Conservation (phyloP, 257 asterid species). For the Nicotiana tomentosiformis region DNA sequence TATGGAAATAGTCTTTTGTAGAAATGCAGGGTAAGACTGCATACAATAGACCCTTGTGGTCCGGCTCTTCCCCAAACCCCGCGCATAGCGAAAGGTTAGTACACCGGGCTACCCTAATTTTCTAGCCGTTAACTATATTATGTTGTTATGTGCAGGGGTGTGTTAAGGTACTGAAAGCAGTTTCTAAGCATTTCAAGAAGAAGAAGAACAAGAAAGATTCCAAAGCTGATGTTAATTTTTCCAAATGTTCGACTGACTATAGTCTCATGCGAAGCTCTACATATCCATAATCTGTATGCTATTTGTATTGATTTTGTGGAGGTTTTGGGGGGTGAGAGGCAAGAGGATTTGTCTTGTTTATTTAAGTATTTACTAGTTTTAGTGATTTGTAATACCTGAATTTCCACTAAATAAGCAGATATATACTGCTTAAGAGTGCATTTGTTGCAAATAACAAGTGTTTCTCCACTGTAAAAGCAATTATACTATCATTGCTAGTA, state of each 20-base stretch:
- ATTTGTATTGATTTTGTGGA: not conserved
- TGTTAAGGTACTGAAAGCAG: constrained; percentile 64
- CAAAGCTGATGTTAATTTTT: not conserved
- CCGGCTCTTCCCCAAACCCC: too few species aligned
- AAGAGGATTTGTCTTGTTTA: not conserved
- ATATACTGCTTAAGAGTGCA: not conserved
- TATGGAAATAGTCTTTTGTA: too few species aligned
- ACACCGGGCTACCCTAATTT: not conserved
- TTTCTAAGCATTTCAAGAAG: constrained; percentile 69
- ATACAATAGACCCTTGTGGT: too few species aligned
- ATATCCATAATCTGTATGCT: not conserved
- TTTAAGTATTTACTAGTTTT: not conserved
- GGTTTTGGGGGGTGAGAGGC: not conserved
- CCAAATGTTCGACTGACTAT: not conserved
- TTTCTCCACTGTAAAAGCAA: not conserved
- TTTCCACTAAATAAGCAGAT: not conserved
- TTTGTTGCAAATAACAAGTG: not conserved
- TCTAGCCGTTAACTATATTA: not conserved
- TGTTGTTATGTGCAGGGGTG: constrained; percentile 37
- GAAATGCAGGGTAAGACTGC: too few species aligned
- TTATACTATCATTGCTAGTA: not conserved
- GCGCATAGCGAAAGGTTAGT: too few species aligned
- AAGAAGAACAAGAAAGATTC: constrained; percentile 20
- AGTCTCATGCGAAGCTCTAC: not conserved
- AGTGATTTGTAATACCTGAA: not conserved